These are phyloP conservation scores for Microcyclosporella mali DNA, from an alignment of 2,329 filamentous ascomycete species.

Conservation along the genomic window DNA sequence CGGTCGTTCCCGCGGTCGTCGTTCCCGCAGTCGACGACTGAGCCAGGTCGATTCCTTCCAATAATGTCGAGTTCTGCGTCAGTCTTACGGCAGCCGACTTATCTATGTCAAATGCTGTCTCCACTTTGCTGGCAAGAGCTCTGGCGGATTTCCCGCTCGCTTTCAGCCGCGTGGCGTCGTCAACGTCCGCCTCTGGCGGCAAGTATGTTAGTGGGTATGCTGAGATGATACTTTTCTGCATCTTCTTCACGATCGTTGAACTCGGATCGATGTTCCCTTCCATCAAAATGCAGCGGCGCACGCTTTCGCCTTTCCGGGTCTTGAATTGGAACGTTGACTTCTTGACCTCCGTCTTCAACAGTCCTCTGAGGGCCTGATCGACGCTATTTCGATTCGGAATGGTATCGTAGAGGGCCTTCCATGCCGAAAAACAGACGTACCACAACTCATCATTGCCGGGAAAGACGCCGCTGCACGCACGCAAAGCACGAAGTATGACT, in stretches of 20 bases:
- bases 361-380: constrained; percentile 43
- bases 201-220: constrained; percentile 39
- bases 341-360: constrained; percentile 49
- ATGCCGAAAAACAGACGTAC: constrained; percentile 49
- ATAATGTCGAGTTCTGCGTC: too few relatives aligned
- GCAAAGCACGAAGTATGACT: constrained; percentile 50
- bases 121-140: too few relatives aligned
- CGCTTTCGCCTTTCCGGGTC: constrained; percentile 42
- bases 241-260: constrained; percentile 41
- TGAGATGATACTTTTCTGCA: constrained; percentile 48
- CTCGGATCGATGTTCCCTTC: constrained; percentile 41
- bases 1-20: neutral
- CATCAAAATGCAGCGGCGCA: constrained; percentile 47
- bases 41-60: too few relatives aligned
- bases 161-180: constrained; percentile 22
- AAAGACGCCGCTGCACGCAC: constrained; percentile 50
- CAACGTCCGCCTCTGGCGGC: constrained; percentile 38
- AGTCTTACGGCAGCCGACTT: too few relatives aligned
- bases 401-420: constrained; percentile 39
- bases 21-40: constrained; percentile 1
- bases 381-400: constrained; percentile 50
- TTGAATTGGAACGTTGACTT: constrained; percentile 49
- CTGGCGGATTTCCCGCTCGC: too few relatives aligned
- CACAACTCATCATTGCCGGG: constrained; percentile 51
- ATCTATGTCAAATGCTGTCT: too few relatives aligned